These are phyloP conservation scores for Saxispiralis lemnorum DNA, from an alignment of 495 filamentous ascomycete genomes.

Conservation along the genomic window DNA sequence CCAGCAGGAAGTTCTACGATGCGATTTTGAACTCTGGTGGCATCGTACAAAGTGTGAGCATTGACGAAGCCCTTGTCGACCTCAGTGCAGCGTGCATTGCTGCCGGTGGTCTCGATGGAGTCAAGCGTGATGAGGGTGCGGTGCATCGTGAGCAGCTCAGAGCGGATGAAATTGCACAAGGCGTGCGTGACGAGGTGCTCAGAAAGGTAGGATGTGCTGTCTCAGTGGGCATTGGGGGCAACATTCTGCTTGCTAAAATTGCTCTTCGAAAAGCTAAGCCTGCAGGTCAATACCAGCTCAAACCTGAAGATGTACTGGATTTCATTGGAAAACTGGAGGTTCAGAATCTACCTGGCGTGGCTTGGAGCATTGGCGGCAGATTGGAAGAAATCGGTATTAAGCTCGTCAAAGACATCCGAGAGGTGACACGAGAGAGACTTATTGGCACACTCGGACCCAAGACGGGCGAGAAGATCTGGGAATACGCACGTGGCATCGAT, in stretches of 20 bases:
- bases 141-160: slow-evolving; percentile 68
- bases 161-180: slow-evolving; percentile 53
- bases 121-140: slow-evolving; percentile 49
- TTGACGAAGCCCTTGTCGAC: slow-evolving; percentile 84
- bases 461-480: slow-evolving; percentile 79
- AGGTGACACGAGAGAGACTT: slow-evolving; percentile 56
- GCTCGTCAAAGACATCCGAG: slow-evolving; percentile 63
- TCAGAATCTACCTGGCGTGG: slow-evolving; percentile 71
- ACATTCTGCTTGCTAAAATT: slow-evolving; percentile 78
- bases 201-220: slow-evolving; percentile 64
- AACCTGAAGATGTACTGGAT: slow-evolving; percentile 56
- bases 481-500: slow-evolving; percentile 83
- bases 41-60: slow-evolving; percentile 82
- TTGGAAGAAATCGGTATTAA: slow-evolving; percentile 75
- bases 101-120: slow-evolving; percentile 49
- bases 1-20: slow-evolving; percentile 72
- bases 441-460: slow-evolving; percentile 64
- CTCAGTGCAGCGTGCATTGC: slow-evolving; percentile 48
- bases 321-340: slow-evolving; percentile 62
- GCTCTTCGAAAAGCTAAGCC: slow-evolving; percentile 86
- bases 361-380: slow-evolving; percentile 64
- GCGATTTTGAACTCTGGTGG: slow-evolving; percentile 64
- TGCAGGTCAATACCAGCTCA: slow-evolving; percentile 76
- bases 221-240: slow-evolving; percentile 85
- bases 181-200: slow-evolving; percentile 50